phyloP scores from a whole-genome alignment of 2,329 filamentous ascomycete species.

The Cladosporium oxysporum region DNA sequence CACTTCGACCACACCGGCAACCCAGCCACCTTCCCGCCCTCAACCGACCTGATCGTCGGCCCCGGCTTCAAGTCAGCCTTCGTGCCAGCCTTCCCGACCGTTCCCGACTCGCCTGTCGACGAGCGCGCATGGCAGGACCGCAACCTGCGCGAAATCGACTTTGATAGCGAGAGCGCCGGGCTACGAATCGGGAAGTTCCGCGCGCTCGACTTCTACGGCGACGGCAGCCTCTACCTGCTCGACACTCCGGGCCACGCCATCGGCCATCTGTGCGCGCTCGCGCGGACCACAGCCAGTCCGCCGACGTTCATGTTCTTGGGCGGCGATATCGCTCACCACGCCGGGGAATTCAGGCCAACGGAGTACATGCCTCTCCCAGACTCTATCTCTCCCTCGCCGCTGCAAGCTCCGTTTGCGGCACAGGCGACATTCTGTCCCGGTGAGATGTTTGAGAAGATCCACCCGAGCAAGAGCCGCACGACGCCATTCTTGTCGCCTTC shows the following conservation, averaged over 20 bases:
- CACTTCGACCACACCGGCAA: constrained; percentile 39
- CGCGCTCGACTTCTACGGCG: constrained; percentile 56
- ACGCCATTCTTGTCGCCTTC: constrained; percentile 34
- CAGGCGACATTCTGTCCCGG: constrained; percentile 41
- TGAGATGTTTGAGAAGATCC: constrained; percentile 41
- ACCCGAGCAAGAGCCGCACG: constrained; percentile 32
- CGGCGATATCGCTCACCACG: constrained; percentile 50
- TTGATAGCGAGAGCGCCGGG: constrained; percentile 32
- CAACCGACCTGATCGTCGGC: constrained; percentile 48
- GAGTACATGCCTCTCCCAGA: constrained; percentile 43
- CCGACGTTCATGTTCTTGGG: constrained; percentile 52
- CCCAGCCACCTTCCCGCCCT: constrained; percentile 43
- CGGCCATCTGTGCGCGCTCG: constrained; percentile 53
- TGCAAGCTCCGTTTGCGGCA: constrained; percentile 27
- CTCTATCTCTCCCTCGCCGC: constrained; percentile 43
- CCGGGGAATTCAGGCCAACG: constrained; percentile 49
- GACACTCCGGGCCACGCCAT: constrained; percentile 55
- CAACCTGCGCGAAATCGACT: constrained; percentile 38
- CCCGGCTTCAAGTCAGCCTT: constrained; percentile 45
- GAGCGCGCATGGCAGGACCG: constrained; percentile 43
- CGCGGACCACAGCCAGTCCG: constrained; percentile 40
- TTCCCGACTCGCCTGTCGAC: constrained; percentile 37
- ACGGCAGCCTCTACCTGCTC: constrained; percentile 58
- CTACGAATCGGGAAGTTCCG: constrained; percentile 46
- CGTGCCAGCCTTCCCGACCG: constrained; percentile 45